These are phyloP conservation scores for Yamadazyma akitaensis DNA, from an alignment of 805 yeast species.

Conservation along the genomic window DNA sequence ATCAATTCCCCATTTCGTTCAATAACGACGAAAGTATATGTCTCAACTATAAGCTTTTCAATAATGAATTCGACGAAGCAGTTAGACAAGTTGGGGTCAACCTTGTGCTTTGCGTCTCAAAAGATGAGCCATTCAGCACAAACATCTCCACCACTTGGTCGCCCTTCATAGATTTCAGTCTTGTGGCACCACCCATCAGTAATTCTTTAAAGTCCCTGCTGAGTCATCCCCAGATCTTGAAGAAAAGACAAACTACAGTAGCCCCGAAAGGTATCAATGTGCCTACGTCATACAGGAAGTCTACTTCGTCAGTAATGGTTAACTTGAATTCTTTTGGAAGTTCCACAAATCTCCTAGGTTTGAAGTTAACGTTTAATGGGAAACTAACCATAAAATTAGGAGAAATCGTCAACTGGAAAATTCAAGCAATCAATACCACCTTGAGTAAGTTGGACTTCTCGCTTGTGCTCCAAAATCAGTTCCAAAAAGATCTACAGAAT, in stretches of 20 bases:
- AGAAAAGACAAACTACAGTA: not conserved
- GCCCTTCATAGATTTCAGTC: conserved; percentile 36
- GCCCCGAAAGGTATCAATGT: not conserved
- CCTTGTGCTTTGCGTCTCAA: conserved; percentile 10
- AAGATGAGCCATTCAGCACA: conserved; percentile 21
- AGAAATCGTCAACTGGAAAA: conserved; percentile 55
- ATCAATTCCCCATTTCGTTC: conserved; percentile 26
- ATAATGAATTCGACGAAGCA: conserved; percentile 21
- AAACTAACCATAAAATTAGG: conserved; percentile 60
- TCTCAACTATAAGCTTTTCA: conserved; percentile 32
- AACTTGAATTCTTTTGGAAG: conserved; percentile 28
- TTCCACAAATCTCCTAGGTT: conserved; percentile 20
- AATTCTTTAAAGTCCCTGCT: conserved; percentile 31
- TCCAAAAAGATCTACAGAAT: not conserved
- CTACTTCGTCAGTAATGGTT: conserved; percentile 30
- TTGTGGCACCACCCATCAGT: conserved; percentile 38
- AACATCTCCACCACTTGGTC: conserved; percentile 36
- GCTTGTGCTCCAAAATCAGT: conserved; percentile 35
- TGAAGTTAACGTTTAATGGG: conserved; percentile 57
- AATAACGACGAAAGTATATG: conserved; percentile 29
- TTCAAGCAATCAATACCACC: conserved; percentile 64
- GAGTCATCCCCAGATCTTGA: conserved; percentile 4
- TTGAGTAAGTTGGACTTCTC: conserved; percentile 49
- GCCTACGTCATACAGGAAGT: not conserved
- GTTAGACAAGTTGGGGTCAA: conserved; percentile 9